These are phyloP conservation scores for Corylus avellana DNA, from an alignment of 306 rosid genomes.

Conservation along the genomic window DNA sequence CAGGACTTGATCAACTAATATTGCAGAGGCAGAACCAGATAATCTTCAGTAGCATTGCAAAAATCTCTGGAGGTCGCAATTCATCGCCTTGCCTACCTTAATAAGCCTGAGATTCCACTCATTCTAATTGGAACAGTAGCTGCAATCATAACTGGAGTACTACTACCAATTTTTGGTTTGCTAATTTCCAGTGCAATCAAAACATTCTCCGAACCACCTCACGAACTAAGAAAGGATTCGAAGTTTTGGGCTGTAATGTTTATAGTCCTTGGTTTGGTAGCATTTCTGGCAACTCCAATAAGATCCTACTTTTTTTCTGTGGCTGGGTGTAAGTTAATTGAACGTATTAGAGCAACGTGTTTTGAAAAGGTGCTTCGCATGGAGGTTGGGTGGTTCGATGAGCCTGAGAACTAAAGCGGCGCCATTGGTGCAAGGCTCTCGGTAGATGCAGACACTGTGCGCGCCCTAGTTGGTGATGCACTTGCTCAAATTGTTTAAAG, in stretches of 20 bases:
- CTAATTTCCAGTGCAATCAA: slow-evolving; percentile 62
- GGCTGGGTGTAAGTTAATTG: slow-evolving; percentile 75
- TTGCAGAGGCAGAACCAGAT: slow-evolving; percentile 28
- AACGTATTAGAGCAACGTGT: slow-evolving; percentile 67
- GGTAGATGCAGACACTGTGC: slow-evolving; percentile 74
- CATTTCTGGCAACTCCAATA: slow-evolving; percentile 49
- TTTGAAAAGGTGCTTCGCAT: slow-evolving; percentile 72
- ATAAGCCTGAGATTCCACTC: slow-evolving; percentile 88
- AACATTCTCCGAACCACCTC: slow-evolving; percentile 58
- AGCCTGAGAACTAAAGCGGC: slow-evolving; percentile 78
- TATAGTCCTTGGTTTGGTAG: slow-evolving; percentile 46
- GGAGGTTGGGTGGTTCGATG: slow-evolving; percentile 94
- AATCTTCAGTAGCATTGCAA: slow-evolving; percentile 20
- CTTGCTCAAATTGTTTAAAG: slow-evolving; percentile 60
- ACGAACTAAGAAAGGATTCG: slow-evolving; percentile 58
- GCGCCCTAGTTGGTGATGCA: slow-evolving; percentile 78
- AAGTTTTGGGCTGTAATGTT: slow-evolving; percentile 70
- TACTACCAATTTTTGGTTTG: slow-evolving; percentile 64
- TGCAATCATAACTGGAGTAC: slow-evolving; percentile 54
- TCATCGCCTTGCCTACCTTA: slow-evolving; percentile 71
- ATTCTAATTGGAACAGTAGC: slow-evolving; percentile 61
- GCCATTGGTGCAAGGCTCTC: slow-evolving; percentile 81
- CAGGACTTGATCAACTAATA: slow-evolving; percentile 50
- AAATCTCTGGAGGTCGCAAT: slow-evolving; percentile 48
- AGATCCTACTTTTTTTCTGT: slow-evolving; percentile 62